Conservation (phyloP, 176 grass and related monocot genomes). For the Oropetium thomaeum region DNA sequence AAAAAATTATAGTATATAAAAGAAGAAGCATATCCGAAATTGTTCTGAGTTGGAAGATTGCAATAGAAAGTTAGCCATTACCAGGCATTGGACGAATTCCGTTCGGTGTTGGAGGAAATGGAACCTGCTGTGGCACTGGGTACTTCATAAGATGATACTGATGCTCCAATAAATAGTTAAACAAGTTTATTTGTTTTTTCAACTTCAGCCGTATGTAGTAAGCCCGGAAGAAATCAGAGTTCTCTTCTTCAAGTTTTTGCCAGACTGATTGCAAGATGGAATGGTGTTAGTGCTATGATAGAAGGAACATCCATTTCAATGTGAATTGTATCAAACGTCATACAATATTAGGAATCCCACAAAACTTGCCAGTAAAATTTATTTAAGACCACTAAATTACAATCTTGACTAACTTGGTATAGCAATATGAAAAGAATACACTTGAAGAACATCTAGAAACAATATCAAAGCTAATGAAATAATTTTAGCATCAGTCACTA, state of each 20-base stretch:
- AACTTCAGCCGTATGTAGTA: slow-evolving; percentile 82
- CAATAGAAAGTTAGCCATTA: slow-evolving; percentile 41
- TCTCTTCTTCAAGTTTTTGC: slow-evolving; percentile 94
- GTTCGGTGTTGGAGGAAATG: slow-evolving; percentile 51
- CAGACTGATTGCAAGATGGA: slow-evolving; percentile 49
- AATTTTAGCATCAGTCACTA: background rate
- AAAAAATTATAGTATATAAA: background rate
- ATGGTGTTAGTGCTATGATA: background rate
- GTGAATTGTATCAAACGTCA: background rate
- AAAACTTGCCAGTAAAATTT: background rate
- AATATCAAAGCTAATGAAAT: background rate
- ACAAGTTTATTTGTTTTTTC: slow-evolving; percentile 76
- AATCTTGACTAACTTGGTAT: background rate
- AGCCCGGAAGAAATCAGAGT: slow-evolving; percentile 72
- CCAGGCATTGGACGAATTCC: slow-evolving; percentile 63
- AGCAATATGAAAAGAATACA: background rate
- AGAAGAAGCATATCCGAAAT: background rate
- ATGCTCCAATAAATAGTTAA: slow-evolving; percentile 75
- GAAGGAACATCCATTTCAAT: background rate
- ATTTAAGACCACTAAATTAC: background rate
- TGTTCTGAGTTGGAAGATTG: background rate
- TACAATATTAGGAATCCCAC: background rate
- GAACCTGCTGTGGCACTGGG: slow-evolving; percentile 57
- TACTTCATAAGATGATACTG: slow-evolving; percentile 80
- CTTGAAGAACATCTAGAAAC: background rate